A percentile compares a stretch with the other conserved stretches of the same genome.
Evolutionary conservation across 176 grass and related monocot genomes (phyloP).

Genomic region (Musa acuminata): DNA sequence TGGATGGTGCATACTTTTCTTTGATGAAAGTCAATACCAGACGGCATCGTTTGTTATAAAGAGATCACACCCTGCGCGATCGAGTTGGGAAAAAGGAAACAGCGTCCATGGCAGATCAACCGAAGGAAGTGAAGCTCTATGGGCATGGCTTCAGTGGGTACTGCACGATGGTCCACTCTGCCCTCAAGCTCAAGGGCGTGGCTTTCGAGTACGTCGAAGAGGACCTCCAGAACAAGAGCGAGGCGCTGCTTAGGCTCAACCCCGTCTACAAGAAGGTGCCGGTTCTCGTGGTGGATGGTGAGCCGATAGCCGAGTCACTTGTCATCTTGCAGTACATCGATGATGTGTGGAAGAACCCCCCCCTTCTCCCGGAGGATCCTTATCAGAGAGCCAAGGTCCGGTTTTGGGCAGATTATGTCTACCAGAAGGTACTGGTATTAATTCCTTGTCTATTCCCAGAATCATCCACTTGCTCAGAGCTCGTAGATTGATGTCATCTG

Average conservation of each 20-base stretch:
- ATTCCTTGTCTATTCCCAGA: too few species aligned
- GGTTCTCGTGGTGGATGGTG: conserved; percentile 26
- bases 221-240: conserved; percentile 35
- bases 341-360: conserved; percentile 22
- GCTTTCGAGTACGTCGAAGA: conserved; percentile 22
- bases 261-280: conserved; percentile 42
- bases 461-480: too few species aligned
- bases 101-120: background rate
- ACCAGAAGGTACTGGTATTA: conserved; percentile 20
- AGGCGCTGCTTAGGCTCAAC: conserved; percentile 28
- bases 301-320: conserved; percentile 21
- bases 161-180: conserved; percentile 19
- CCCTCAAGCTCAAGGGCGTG: conserved; percentile 30
- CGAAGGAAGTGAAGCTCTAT: conserved; percentile 29
- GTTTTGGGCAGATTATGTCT: conserved; percentile 37
- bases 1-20: too few species aligned
- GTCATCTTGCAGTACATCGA: conserved; percentile 31
- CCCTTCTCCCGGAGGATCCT: conserved; percentile 25
- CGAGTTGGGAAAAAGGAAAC: too few species aligned
- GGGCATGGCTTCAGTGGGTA: background rate
- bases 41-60: too few species aligned
- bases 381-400: conserved; percentile 19
- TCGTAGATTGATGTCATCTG: too few species aligned
- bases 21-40: too few species aligned
- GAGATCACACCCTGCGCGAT: too few species aligned